These are phyloP conservation scores for Hanseniaspora thailandica DNA, from an alignment of 805 yeast species.

Conservation along the genomic window DNA sequence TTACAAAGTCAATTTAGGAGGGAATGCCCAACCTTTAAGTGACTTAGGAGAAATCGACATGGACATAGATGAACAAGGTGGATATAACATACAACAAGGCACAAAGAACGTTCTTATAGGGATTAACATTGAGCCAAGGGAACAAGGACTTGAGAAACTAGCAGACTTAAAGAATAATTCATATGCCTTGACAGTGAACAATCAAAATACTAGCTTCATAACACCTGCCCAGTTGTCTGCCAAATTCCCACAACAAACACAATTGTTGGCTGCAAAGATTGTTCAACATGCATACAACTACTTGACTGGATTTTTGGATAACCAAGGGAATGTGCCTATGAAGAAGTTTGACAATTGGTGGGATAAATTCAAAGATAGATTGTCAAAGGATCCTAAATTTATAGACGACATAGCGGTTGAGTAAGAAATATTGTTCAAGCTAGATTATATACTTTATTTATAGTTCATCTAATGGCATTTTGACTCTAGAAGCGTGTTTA, in stretches of 20 bases:
- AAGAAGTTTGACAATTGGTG: conserved; percentile 90
- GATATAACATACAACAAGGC: conserved; percentile 23
- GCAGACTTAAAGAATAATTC: conserved; percentile 31
- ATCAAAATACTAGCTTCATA: conserved; percentile 5
- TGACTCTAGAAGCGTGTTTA: conserved; percentile 50
- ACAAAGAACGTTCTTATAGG: conserved; percentile 48
- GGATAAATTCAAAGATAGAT: conserved; percentile 69
- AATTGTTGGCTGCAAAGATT: conserved; percentile 69
- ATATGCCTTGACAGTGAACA: conserved; percentile 17
- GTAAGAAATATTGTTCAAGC: conserved; percentile 15
- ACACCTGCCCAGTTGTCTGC: conserved; percentile 27
- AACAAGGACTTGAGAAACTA: conserved; percentile 50
- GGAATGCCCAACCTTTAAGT: conserved; percentile 25
- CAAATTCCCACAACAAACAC: conserved; percentile 36
- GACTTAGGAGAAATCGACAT: conserved; percentile 48
- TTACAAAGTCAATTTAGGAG: conserved; percentile 50
- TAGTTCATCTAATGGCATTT: conserved; percentile 44
- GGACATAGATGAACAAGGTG: conserved; percentile 38
- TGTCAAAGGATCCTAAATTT: conserved; percentile 73
- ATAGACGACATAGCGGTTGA: conserved; percentile 39
- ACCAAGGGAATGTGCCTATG: conserved; percentile 70
- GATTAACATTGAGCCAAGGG: conserved; percentile 75
- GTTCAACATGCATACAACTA: conserved; percentile 88
- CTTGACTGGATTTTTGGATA: conserved; percentile 74
- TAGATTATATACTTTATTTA: too few relatives aligned